Evolutionary conservation across 768 basidiomycete species (phyloP).

Genomic region (Leccinum disarticulatum): DNA sequence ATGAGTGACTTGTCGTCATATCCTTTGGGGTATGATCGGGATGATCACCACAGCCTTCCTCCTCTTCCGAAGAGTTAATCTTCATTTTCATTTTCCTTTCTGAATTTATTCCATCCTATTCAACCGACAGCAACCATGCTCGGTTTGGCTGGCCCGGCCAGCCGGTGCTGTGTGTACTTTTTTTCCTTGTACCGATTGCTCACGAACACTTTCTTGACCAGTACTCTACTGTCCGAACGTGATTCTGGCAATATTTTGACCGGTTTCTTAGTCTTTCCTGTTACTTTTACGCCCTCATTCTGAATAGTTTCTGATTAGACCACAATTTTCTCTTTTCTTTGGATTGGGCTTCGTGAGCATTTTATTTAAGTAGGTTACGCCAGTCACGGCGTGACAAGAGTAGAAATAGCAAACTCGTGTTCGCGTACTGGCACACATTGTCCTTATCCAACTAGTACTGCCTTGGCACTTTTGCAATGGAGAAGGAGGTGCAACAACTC

Average conservation of each 20-base stretch:
- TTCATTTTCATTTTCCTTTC: constrained; percentile 2
- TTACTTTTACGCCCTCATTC: constrained; percentile 4
- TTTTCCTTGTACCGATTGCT: constrained; percentile 27
- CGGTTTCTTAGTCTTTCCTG: constrained; percentile 4
- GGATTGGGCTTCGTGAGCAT: constrained; percentile 14
- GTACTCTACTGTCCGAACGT: constrained; percentile 8
- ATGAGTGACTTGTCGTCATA: constrained; percentile 84
- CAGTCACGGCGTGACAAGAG: constrained; percentile 26
- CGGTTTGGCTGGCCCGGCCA: constrained; percentile 31
- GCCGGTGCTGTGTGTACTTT: constrained; percentile 28
- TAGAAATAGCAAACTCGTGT: constrained; percentile 22
- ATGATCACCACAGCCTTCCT: constrained; percentile 28
- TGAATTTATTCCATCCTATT: constrained; percentile 9
- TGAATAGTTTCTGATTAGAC: not conserved
- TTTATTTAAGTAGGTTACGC: constrained; percentile 24
- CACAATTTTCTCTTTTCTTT: constrained; percentile 5
- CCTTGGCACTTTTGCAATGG: constrained; percentile 36
- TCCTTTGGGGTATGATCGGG: constrained; percentile 68
- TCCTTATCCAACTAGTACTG: constrained; percentile 6
- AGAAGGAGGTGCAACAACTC: constrained; percentile 58
- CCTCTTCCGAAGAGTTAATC: constrained; percentile 28
- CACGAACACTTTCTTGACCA: constrained; percentile 17
- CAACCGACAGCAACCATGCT: constrained; percentile 10
- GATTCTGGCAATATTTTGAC: constrained; percentile 5
- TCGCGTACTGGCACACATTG: constrained; percentile 21